These are phyloP conservation scores for Gossypium schwendimanii DNA, from an alignment of 441 rosid genomes.

Conservation along the genomic window DNA sequence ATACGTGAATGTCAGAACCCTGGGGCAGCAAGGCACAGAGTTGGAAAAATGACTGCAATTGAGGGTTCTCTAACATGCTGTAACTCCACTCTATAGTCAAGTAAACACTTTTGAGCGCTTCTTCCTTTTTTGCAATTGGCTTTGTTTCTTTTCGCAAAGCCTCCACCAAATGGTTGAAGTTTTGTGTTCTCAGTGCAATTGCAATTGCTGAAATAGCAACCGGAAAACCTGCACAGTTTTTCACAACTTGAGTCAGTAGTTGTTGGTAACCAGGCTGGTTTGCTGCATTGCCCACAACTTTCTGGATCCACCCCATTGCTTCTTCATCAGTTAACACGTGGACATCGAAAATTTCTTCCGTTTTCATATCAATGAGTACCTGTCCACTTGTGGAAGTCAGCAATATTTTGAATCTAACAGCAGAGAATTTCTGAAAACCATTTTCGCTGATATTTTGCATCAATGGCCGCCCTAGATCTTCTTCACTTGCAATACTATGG, in stretches of 20 bases:
- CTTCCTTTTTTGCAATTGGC: not conserved
- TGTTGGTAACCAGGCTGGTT: not conserved
- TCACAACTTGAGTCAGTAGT: not conserved
- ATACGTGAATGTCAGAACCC: not conserved
- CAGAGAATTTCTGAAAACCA: constrained; percentile 4
- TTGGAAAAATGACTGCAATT: not conserved
- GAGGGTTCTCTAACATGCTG: not conserved
- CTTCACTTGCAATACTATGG: constrained; percentile 1
- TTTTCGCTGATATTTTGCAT: not conserved
- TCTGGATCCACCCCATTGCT: not conserved
- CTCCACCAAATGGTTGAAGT: not conserved
- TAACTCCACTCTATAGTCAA: not conserved
- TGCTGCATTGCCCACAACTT: not conserved
- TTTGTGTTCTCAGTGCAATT: not conserved
- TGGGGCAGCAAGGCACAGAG: constrained; percentile 13
- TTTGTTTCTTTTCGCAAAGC: not conserved
- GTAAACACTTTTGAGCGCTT: not conserved
- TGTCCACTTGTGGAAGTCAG: not conserved
- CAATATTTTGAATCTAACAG: constrained; percentile 8
- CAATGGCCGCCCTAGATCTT: not conserved
- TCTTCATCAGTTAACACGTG: not conserved
- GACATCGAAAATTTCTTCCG: not conserved
- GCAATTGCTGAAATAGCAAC: constrained; percentile 10
- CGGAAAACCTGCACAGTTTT: not conserved
- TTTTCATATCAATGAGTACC: not conserved